Base-by-base conservation (phyloP, 2,329 filamentous ascomycete genomes). In the Cladosporium sp. region DNA sequence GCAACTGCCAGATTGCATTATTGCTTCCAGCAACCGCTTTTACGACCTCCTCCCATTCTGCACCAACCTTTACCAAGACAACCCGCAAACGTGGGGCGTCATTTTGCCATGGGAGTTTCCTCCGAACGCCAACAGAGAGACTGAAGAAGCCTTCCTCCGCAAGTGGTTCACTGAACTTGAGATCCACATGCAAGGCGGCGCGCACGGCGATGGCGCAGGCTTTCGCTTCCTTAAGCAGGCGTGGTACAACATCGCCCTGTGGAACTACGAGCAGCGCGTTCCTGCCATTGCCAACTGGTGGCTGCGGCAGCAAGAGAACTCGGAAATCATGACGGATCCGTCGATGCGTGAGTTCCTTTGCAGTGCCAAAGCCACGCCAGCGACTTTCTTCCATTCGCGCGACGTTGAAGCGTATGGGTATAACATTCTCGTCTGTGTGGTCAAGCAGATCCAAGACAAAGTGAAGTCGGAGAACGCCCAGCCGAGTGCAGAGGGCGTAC, bases 151-250 rank as follows among this genome's bases (percentile, higher is more conserved):
- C 2, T 68, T 67, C 48, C 52, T 68, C 36, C 54, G 52, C 45
- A 19, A 42, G 4, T 56, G 50, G 29, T 68, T 68, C 51, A 52
- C 38, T 46, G 56, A 59, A 7, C 33, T 46, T 13, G 62, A 65
- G 18, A 55, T 62, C 36, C 57, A 59, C 43, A 52, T 60, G 51
- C 62, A 64, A 50, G 61, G 64, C 35, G 56, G 56, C 29, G 56
- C 53, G 4, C 27, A 47, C 13, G 53, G 49, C n/a, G 35, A 18
- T 12, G 58, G 58, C 40, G 50, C 53, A 35, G 59, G 57, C 41
- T 65, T 56, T 51, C 49, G 55, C n/a, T 68, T 68, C 42, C 57
- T 68, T 43, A 67, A 66, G 55, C 61, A 66, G 40, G 64, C 59
- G 13, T 65, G 62, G 55, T 60, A 59, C 48, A 56, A 45, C 20